A percentile compares a stretch with the other conserved stretches of the same genome.
Evolutionary conservation across 2,329 filamentous ascomycete species (phyloP).

Genomic region (Ophiostoma quercus): DNA sequence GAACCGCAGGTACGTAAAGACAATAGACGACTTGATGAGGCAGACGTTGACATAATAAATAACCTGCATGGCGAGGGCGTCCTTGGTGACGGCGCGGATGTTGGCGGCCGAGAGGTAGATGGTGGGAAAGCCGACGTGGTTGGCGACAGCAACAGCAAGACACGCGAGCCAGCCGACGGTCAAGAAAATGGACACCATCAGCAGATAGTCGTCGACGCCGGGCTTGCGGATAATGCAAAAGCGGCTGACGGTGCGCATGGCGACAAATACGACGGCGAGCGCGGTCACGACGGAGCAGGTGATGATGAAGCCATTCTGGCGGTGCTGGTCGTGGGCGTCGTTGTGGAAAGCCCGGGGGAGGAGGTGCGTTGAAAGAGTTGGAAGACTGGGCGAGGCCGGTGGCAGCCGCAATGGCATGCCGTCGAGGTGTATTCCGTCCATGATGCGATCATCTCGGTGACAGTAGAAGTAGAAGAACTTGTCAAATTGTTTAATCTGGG

Average conservation of each 20-base stretch:
- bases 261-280: conserved; percentile 25
- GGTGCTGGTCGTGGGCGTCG: not conserved
- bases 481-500: not conserved
- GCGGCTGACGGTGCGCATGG: conserved; percentile 27
- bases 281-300: conserved; percentile 10
- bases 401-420: not conserved
- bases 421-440: conserved; percentile 1
- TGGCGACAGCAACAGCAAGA: not conserved
- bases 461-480: not conserved
- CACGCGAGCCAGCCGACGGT: not conserved
- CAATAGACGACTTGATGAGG: conserved; percentile 42
- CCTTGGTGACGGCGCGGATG: not conserved
- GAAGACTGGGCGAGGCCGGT: too few species aligned
- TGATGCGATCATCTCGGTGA: not conserved
- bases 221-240: conserved; percentile 29
- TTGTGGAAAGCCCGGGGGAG: not conserved
- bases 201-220: conserved; percentile 29
- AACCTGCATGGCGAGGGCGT: conserved; percentile 1
- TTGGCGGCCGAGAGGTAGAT: not conserved
- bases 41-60: conserved; percentile 30
- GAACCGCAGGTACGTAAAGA: conserved; percentile 45
- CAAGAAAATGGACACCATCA: conserved; percentile 22
- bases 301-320: conserved; percentile 12
- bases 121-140: not conserved
- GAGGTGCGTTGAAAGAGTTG: too few species aligned